phyloP scores from a whole-genome alignment of 2,329 filamentous ascomycete species.

The Hypoxylon sp. region DNA sequence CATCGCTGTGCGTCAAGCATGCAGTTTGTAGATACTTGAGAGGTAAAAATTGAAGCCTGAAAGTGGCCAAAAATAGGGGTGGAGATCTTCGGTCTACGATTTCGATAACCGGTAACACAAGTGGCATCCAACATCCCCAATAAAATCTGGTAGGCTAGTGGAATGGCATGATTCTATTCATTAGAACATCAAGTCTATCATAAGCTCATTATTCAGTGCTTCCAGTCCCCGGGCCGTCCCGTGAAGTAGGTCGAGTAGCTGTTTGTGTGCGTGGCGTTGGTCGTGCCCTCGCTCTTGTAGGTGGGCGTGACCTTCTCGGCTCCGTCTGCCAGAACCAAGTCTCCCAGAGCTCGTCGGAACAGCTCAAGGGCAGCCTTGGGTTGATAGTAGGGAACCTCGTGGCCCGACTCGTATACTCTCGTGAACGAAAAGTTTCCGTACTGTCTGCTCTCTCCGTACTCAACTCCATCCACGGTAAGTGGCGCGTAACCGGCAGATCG shows the following conservation, averaged over 20 bases:
- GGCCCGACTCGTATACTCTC: slow-evolving; percentile 71
- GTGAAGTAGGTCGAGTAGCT: slow-evolving; percentile 66
- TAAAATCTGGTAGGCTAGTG: no score
- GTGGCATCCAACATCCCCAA: neutral
- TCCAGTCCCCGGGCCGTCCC: slow-evolving; percentile 39
- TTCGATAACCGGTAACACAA: no score
- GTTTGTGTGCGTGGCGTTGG: slow-evolving; percentile 65
- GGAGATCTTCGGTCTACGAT: no score
- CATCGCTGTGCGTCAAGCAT: no score
- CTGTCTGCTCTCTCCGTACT: slow-evolving; percentile 76
- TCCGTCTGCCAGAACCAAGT: slow-evolving; percentile 64
- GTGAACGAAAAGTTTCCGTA: slow-evolving; percentile 78
- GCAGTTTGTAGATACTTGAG: no score
- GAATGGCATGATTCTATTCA: no score
- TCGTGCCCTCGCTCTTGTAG: slow-evolving; percentile 66
- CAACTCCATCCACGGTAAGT: slow-evolving; percentile 72
- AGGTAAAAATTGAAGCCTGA: no score
- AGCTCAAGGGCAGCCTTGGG: slow-evolving; percentile 66
- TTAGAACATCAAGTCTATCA: neutral
- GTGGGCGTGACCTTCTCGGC: slow-evolving; percentile 56
- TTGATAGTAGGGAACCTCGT: slow-evolving; percentile 69
- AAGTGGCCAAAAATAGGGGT: no score
- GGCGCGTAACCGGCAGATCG: slow-evolving; percentile 74
- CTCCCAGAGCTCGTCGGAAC: slow-evolving; percentile 68
- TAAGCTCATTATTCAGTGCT: slow-evolving; percentile 12